phyloP scores from a whole-genome alignment of 163 green algal species.

The Picocystis sp. region DNA sequence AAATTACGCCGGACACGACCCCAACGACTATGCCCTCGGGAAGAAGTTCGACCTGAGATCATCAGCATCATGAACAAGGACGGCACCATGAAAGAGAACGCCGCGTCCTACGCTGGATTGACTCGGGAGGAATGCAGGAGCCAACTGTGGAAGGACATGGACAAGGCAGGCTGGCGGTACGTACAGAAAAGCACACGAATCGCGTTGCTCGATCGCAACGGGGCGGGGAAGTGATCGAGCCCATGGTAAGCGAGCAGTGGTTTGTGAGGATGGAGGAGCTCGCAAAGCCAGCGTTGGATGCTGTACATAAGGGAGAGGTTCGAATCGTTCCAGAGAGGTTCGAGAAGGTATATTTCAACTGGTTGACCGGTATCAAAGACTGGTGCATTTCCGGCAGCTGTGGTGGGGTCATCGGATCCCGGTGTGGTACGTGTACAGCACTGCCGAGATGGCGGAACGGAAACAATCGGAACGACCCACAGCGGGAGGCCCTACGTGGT shows the following conservation, averaged over 20 bases:
- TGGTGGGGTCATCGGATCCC: slow-evolving; percentile 99
- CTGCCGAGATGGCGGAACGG: background rate
- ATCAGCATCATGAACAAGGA: slow-evolving; percentile 90
- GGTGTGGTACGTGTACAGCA: slow-evolving; percentile 67
- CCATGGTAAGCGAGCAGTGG: slow-evolving; percentile 93
- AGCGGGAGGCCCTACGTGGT: slow-evolving; percentile 55
- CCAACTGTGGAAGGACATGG: slow-evolving; percentile 77
- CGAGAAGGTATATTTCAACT: slow-evolving; percentile 29
- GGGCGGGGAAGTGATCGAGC: slow-evolving; percentile 90
- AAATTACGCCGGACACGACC: slow-evolving; percentile 96
- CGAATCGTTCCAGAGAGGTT: slow-evolving; percentile 85
- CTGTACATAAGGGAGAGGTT: slow-evolving; percentile 50
- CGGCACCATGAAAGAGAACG: slow-evolving; percentile 21
- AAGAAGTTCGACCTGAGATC: slow-evolving; percentile 56
- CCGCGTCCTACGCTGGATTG: slow-evolving; percentile 30
- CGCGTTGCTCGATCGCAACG: slow-evolving; percentile 82
- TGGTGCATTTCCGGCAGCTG: slow-evolving; percentile 97
- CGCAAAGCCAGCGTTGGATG: slow-evolving; percentile 61
- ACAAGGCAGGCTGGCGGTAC: slow-evolving; percentile 64
- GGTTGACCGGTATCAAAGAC: slow-evolving; percentile 34
- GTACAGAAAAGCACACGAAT: slow-evolving; percentile 58
- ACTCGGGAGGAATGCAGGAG: slow-evolving; percentile 67
- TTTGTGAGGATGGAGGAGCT: slow-evolving; percentile 88
- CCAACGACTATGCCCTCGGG: slow-evolving; percentile 94
- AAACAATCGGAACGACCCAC: background rate